phyloP scores from a whole-genome alignment of 106 monocot species.

The Apostasia shenzhenica region DNA sequence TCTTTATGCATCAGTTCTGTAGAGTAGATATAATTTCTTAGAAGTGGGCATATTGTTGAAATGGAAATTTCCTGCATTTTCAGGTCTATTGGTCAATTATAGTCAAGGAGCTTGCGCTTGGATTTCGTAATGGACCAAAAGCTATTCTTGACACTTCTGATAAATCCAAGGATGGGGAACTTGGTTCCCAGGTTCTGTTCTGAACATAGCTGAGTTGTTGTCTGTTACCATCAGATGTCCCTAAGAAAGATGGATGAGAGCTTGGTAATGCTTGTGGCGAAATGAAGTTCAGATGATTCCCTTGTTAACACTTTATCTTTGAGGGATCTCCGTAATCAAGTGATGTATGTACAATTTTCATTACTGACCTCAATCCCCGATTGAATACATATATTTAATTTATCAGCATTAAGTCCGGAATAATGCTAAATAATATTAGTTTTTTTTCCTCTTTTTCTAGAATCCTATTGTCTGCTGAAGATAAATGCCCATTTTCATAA shows the following conservation, averaged over 20 bases:
- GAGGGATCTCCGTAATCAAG: constrained; percentile 77
- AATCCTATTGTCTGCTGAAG: background rate
- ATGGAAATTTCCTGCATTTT: constrained; percentile 9
- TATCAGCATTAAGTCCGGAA: background rate
- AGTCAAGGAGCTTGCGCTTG: constrained; percentile 63
- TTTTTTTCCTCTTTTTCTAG: background rate
- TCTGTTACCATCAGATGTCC: constrained; percentile 44
- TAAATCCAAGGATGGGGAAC: constrained; percentile 47
- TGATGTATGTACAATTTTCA: constrained; percentile 53
- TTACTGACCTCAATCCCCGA: background rate
- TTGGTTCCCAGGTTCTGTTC: constrained; percentile 69
- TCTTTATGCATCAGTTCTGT: background rate
- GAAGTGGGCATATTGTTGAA: background rate
- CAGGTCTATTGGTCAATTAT: constrained; percentile 87
- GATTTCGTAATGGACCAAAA: constrained; percentile 53
- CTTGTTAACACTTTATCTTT: constrained; percentile 49
- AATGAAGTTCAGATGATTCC: constrained; percentile 61
- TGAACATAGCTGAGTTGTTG: constrained; percentile 91
- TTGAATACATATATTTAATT: background rate
- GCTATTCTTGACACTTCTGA: constrained; percentile 60
- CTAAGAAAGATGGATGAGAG: constrained; percentile 60
- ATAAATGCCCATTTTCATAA: background rate
- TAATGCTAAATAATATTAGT: background rate
- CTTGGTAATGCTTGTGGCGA: constrained; percentile 79
- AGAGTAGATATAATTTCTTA: background rate